Percentiles rank a stretch among this genome's conserved stretches.
These are phyloP conservation scores for button mushroom (Agaricus bisporus) DNA, from an alignment of 768 basidiomycete species.

Conservation along the genomic window DNA sequence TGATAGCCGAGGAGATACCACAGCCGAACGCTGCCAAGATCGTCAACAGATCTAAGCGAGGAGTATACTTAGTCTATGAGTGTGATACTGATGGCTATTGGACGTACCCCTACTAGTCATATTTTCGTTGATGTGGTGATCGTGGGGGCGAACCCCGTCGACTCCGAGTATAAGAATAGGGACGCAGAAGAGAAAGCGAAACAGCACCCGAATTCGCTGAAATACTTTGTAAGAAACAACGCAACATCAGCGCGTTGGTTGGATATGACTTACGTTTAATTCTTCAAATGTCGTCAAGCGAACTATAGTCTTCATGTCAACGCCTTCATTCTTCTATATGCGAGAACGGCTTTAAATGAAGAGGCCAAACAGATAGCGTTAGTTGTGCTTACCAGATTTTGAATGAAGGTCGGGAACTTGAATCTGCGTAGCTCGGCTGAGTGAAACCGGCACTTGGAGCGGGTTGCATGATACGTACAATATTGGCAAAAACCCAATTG, in stretches of 20 bases:
- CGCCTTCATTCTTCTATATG: constrained; percentile 48
- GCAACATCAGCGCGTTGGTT: not conserved
- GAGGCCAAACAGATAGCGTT: not conserved
- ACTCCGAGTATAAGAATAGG: constrained; percentile 61
- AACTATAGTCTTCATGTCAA: constrained; percentile 60
- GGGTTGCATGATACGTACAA: constrained; percentile 34
- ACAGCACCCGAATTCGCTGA: constrained; percentile 64
- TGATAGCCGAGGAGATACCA: constrained; percentile 64
- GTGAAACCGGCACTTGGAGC: constrained; percentile 8
- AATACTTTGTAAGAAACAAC: not conserved
- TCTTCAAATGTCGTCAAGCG: constrained; percentile 78
- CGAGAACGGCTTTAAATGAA: not conserved
- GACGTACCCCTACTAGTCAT: constrained; percentile 44
- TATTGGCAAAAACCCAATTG: constrained; percentile 69
- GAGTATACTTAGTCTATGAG: not conserved
- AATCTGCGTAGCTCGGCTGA: constrained; percentile 31
- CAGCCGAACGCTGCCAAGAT: constrained; percentile 55
- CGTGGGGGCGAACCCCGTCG: constrained; percentile 59
- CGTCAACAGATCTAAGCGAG: constrained; percentile 46
- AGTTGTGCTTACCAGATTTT: constrained; percentile 45
- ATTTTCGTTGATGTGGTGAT: constrained; percentile 56
- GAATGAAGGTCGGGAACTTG: constrained; percentile 62
- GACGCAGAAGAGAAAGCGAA: constrained; percentile 66
- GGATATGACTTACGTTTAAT: constrained; percentile 54
- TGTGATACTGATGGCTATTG: not conserved